Evolutionary conservation across 228 moss, liverwort and hornwort genomes (phyloP).

Genomic region (Sphagnum fallax): DNA sequence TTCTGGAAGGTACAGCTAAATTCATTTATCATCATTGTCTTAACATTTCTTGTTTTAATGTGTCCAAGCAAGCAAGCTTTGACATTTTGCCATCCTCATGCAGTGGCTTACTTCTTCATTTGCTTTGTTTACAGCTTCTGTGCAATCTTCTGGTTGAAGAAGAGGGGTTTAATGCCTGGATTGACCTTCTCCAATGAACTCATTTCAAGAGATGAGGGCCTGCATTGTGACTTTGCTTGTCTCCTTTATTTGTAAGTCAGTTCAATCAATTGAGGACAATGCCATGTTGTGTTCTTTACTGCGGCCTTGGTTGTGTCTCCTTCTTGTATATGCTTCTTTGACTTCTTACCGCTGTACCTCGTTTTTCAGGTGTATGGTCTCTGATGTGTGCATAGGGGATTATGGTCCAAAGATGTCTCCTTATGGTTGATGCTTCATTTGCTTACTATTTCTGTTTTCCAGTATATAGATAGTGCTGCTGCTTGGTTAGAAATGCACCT

Average conservation of each 20-base stretch:
- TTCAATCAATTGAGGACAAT: neutral
- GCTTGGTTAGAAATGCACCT: neutral
- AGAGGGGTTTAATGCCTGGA: conserved; percentile 43
- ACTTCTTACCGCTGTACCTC: neutral
- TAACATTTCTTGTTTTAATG: too few species aligned
- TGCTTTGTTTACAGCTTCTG: conserved; percentile 23
- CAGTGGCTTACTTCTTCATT: neutral
- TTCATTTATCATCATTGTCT: neutral
- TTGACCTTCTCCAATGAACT: conserved; percentile 48
- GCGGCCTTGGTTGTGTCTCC: neutral
- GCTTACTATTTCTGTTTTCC: neutral
- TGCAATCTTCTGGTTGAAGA: conserved; percentile 52
- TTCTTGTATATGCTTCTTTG: neutral
- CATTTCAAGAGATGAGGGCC: conserved; percentile 50
- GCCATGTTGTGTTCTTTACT: neutral
- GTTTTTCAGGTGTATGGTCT: too few species aligned
- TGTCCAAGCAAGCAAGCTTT: too few species aligned
- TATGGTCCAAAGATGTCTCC: too few species aligned
- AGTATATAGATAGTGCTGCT: neutral
- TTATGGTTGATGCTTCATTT: neutral
- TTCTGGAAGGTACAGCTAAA: conserved; percentile 47
- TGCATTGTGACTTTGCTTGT: conserved; percentile 49
- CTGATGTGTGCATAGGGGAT: too few species aligned
- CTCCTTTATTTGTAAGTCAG: conserved; percentile 33
- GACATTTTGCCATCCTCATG: neutral